phyloP scores from a whole-genome alignment of 768 basidiomycete genomes.

The Coprinopsis marcescibilis region DNA sequence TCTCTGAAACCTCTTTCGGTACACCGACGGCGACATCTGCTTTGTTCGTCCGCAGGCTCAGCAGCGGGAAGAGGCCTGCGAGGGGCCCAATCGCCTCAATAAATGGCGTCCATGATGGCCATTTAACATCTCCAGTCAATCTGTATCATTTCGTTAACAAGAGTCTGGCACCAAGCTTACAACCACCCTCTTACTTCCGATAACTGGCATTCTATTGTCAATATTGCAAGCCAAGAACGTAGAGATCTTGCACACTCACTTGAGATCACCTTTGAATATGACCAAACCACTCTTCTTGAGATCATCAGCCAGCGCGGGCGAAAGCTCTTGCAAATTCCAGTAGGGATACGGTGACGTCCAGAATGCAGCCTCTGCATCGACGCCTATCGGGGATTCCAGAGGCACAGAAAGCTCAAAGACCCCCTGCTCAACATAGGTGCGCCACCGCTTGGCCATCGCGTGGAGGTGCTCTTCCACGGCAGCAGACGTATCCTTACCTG shows the following conservation, averaged over 20 bases:
- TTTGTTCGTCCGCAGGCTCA: conserved; percentile 90
- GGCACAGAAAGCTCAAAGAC: conserved; percentile 72
- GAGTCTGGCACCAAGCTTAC: background rate
- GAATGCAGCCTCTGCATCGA: conserved; percentile 37
- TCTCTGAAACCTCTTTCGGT: conserved; percentile 57
- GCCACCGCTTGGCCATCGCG: conserved; percentile 67
- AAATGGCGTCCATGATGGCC: conserved; percentile 43
- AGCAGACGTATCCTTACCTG: conserved; percentile 15
- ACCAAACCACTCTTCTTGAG: conserved; percentile 61
- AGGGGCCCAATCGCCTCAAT: conserved; percentile 53
- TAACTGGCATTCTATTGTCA: conserved; percentile 40
- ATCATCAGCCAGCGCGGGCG: conserved; percentile 42
- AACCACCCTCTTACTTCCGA: conserved; percentile 58
- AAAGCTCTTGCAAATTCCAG: conserved; percentile 60
- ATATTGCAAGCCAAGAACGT: background rate
- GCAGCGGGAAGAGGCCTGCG: conserved; percentile 69
- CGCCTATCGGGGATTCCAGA: conserved; percentile 49
- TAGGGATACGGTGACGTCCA: conserved; percentile 77
- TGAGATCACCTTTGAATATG: conserved; percentile 91
- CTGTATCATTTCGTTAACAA: conserved; percentile 35
- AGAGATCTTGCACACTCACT: conserved; percentile 46
- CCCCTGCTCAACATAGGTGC: conserved; percentile 59
- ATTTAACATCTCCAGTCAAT: conserved; percentile 81
- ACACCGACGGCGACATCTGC: conserved; percentile 92
- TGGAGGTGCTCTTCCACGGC: conserved; percentile 37